Percentiles rank a stretch among this genome's conserved stretches.
Conservation (phyloP, 1,284 basidiomycete genomes). For the Tylopilus sp. region DNA sequence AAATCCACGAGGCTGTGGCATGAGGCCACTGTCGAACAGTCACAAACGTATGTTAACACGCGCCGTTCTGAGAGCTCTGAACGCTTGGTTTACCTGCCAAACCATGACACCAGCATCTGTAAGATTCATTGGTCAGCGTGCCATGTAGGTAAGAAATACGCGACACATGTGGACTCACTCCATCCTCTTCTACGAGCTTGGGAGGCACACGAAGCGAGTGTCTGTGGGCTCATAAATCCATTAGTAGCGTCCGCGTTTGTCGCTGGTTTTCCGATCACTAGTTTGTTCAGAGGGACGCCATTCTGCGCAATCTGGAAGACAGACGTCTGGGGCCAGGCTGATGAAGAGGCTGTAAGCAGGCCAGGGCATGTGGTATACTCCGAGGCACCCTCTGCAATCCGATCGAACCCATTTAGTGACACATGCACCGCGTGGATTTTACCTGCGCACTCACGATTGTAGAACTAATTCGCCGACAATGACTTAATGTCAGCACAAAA, state of each 20-base stretch:
- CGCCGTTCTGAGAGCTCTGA: neutral
- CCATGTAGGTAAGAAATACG: neutral
- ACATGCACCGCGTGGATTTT: neutral
- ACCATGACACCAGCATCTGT: conserved; percentile 65
- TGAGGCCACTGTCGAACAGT: conserved; percentile 39
- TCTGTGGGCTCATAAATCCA: conserved; percentile 5
- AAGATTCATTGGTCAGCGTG: conserved; percentile 13
- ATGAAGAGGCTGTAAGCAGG: conserved; percentile 55
- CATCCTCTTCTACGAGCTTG: conserved; percentile 12
- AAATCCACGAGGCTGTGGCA: conserved; percentile 38
- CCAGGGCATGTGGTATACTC: conserved; percentile 59
- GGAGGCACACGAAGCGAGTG: conserved; percentile 13
- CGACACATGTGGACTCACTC: conserved; percentile 9
- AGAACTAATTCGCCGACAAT: conserved; percentile 56
- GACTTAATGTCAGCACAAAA: conserved; percentile 9
- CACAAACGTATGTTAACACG: conserved; percentile 39
- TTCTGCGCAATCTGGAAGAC: conserved; percentile 72
- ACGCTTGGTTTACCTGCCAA: conserved; percentile 45
- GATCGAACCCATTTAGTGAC: neutral
- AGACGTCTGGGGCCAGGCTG: conserved; percentile 52
- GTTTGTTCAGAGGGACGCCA: conserved; percentile 63
- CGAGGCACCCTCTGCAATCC: conserved; percentile 50
- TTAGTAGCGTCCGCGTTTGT: conserved; percentile 62
- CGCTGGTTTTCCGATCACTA: conserved; percentile 75
- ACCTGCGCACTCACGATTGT: conserved; percentile 62